Conservation (phyloP, 495 filamentous ascomycete genomes). For the Cercophora sp. region DNA sequence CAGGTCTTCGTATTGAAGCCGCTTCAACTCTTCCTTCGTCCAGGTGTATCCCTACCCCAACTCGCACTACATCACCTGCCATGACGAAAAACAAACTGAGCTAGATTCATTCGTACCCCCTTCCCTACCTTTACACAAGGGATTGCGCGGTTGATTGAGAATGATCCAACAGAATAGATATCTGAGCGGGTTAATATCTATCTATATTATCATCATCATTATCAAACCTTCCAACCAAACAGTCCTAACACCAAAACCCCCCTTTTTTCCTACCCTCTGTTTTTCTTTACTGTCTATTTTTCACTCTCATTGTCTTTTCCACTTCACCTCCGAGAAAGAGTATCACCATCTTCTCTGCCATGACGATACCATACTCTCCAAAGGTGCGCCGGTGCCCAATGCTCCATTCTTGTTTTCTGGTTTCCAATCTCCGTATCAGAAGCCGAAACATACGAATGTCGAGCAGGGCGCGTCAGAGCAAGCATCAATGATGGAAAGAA, state of each 20-base stretch:
- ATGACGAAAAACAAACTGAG: conserved; percentile 12
- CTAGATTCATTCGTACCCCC: conserved; percentile 6
- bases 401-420: not conserved
- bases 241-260: not conserved
- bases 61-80: no score
- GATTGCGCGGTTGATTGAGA: conserved; percentile 15
- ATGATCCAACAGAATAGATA: conserved; percentile 32
- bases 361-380: conserved; percentile 10
- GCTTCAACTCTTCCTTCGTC: no score
- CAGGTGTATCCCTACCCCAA: no score
- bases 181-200: conserved; percentile 28
- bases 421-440: not conserved
- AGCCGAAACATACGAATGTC: not conserved
- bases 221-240: not conserved
- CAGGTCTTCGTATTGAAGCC: no score
- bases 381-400: conserved; percentile 14
- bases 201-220: no score
- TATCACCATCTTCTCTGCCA: conserved; percentile 6
- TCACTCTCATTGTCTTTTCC: not conserved
- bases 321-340: not conserved
- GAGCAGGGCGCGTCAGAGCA: conserved; percentile 18
- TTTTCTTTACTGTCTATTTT: no score
- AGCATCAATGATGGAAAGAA: conserved; percentile 33
- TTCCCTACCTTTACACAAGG: not conserved
- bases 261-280: not conserved